Evolutionary conservation across 495 filamentous ascomycete genomes (phyloP), one percentile per base, ranked within the genome.

Genomic region (Podospora bellae-mahoneyi): DNA sequence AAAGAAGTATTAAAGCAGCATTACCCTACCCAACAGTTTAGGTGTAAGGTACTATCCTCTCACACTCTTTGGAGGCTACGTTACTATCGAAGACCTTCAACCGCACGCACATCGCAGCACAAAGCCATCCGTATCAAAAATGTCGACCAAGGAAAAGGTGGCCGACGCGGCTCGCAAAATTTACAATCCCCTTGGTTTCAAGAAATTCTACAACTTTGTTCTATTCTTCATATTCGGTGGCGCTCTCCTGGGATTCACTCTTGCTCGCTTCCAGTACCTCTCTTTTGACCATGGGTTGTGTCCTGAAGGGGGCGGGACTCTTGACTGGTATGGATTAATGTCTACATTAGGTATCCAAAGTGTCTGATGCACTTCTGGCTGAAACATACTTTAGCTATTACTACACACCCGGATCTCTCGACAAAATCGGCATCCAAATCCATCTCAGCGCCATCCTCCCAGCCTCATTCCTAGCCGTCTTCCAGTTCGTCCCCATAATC

Each of bases 401-500:
- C 71, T 82, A 78, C 66, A 23, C 62, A 0, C 55, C 64, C 4
- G 69, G 74, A 30, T 62, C 64, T 6, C 54, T 70, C n/a, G 77
- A 80, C 44, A 65, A 73, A 56, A 70, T 82, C 62, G 84, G 84
- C 19, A 80, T 87, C 20, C 76, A 76, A 23, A 48, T 87, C 2
- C 86, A 88, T 68, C 78, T 87, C 10, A 76, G 61, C 28, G 60
- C 68, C 48, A 78, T 84, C 48, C 70, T 88, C 5, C 86, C 86
- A 1, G 81, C 79, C 16, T 74, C 75, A 0, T 58, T 88, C 7
- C 78, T 88, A 34, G 76, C 74, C 28, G 74, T 82, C 28, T 74
- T 80, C 55, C 84, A 87, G 73, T 88, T 88, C 69, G 66, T 83
- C 6, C 86, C 86, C 6, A 66, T 78, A 9, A 83, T 88, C 58